Conservation (phyloP, 139 green algal genomes). For the Prasinococcaceae sp. region DNA sequence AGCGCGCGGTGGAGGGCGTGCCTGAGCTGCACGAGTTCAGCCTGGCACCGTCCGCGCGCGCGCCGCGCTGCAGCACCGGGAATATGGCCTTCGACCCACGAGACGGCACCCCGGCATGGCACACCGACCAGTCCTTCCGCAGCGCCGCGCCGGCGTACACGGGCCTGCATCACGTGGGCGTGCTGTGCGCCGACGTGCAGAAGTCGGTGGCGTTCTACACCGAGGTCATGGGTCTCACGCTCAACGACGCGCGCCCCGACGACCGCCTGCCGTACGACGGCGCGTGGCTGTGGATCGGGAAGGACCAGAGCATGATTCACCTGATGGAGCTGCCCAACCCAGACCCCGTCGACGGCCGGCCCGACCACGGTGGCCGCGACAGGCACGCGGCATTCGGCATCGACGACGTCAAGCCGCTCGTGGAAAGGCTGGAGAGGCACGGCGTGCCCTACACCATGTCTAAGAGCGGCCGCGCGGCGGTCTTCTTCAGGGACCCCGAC, state of each 20-base stretch:
- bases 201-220: slow-evolving; percentile 26
- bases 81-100: no score
- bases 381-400: slow-evolving; percentile 13
- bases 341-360: slow-evolving; percentile 16
- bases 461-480: slow-evolving; percentile 25
- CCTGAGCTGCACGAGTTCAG: no score
- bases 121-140: no score
- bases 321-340: slow-evolving; percentile 36
- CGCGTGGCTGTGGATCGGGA: slow-evolving; percentile 23
- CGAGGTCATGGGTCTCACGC: slow-evolving; percentile 14
- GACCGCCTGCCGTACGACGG: slow-evolving; percentile 25
- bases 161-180: slow-evolving; percentile 26
- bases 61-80: no score
- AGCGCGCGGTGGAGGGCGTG: no score
- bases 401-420: slow-evolving; percentile 4
- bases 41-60: no score
- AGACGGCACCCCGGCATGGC: no score
- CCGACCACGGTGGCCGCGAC: slow-evolving; percentile 20
- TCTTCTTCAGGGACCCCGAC: slow-evolving; percentile 28
- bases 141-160: no score
- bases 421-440: slow-evolving; percentile 8
- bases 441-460: slow-evolving; percentile 30
- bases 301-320: slow-evolving; percentile 23
- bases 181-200: slow-evolving; percentile 21
- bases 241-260: slow-evolving; percentile 1